phyloP scores from a whole-genome alignment of 768 basidiomycete species.

The Termitomyces sp. region DNA sequence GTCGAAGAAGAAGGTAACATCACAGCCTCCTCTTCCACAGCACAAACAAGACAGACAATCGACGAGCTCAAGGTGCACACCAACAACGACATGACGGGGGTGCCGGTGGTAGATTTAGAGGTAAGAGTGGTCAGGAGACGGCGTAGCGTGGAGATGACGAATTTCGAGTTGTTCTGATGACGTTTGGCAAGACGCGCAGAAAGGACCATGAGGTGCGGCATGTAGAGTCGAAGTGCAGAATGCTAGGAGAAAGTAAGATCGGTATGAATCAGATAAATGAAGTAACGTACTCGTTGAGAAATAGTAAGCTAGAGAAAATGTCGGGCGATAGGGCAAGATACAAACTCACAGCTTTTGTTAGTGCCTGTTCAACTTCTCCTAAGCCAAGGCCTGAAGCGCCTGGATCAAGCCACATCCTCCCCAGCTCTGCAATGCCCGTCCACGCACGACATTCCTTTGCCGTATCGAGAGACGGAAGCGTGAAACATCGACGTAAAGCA shows the following conservation, averaged over 20 bases:
- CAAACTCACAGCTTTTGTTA: conserved; percentile 61
- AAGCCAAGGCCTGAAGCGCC: conserved; percentile 45
- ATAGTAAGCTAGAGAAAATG: conserved; percentile 36
- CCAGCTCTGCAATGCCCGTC: conserved; percentile 65
- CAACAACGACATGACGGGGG: conserved; percentile 42
- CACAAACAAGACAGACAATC: conserved; percentile 21
- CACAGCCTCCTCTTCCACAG: conserved; percentile 12
- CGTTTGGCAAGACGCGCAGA: conserved; percentile 53
- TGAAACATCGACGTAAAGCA: conserved; percentile 53
- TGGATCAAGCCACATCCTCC: conserved; percentile 43
- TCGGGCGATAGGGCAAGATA: not conserved
- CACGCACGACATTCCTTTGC: conserved; percentile 67
- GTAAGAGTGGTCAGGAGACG: conserved; percentile 42
- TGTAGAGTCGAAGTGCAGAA: conserved; percentile 57
- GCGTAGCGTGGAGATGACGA: conserved; percentile 53
- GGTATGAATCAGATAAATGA: not conserved
- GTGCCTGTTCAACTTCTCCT: conserved; percentile 59
- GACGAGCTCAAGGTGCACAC: conserved; percentile 51
- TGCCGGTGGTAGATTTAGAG: conserved; percentile 8
- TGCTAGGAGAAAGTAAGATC: conserved; percentile 33
- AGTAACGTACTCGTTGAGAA: conserved; percentile 47
- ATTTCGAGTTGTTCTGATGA: conserved; percentile 45
- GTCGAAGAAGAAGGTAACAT: not conserved
- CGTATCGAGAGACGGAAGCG: conserved; percentile 41
- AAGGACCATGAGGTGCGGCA: conserved; percentile 52